Evolutionary conservation across 2,329 filamentous ascomycete genomes (phyloP), one percentile per base, ranked within the genome.

Genomic region (Clathrospora elynae): DNA sequence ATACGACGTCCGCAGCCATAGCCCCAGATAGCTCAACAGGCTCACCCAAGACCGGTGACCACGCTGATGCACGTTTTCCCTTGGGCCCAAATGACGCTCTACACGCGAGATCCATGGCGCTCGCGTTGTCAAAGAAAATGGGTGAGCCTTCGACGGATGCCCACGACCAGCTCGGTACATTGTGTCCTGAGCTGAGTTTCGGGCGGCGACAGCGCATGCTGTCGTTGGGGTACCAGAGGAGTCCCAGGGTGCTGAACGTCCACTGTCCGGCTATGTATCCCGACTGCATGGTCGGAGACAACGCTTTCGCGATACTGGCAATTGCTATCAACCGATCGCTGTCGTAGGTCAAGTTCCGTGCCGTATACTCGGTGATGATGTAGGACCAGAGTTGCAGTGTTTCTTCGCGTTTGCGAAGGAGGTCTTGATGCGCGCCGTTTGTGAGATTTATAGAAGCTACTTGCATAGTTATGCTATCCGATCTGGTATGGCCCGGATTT

Each of bases 181-280:
- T 56, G 10, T 56, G 51, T 2, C 50, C 48, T 35, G 52, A 23
- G 8, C 36, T 30, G 10, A 44, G 28, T 33, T 51, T 57, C 0
- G 65, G 57, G 33, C 64, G 53, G 2, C 62, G 55, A 24, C 58
- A 65, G 13, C 42, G 51, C 16, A 52, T 51, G 14, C 54, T 52
- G 24, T 68, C 63, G 29, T 55, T 66, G 10, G 66, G 64, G 46
- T 70, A 65, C 66, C 66, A 70, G 2, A 70, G 58, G 4, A 70
- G 51, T 12, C 56, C 59, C 6, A 70, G 56, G 3, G 61, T 67
- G 32, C 57, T 67, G 40, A 57, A 67, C 1, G 64, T 67, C 66
- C 66, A 70, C 31, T 68, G 67, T 9, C 67, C 67, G 16, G 64
- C 67, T 18, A 70, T 58, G 42, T 70, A 70, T 12, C 62, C 61